Percentiles rank a stretch among this genome's conserved stretches.
phyloP scores from a whole-genome alignment of 257 asterid species.

The Ballota nigra region DNA sequence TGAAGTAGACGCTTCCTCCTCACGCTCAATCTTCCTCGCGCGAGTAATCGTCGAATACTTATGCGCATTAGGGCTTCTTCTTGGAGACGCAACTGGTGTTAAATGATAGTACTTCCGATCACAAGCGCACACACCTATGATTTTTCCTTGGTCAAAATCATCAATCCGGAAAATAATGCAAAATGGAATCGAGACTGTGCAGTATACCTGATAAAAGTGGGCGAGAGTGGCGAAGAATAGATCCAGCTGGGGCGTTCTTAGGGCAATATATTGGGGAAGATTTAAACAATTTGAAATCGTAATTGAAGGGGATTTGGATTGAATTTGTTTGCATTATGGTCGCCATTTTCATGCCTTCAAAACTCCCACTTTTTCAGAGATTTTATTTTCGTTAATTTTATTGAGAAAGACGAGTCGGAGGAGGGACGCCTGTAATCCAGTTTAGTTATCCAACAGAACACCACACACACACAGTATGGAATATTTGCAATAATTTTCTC shows the following conservation, averaged over 20 bases:
- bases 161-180: background rate
- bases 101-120: slow-evolving; percentile 21
- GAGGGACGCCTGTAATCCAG: too few relatives aligned
- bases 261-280: slow-evolving; percentile 35
- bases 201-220: slow-evolving; percentile 40
- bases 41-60: slow-evolving; percentile 31
- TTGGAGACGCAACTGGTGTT: background rate
- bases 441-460: too few relatives aligned
- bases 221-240: slow-evolving; percentile 37
- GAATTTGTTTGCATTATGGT: slow-evolving; percentile 37
- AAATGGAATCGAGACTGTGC: background rate
- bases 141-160: too few relatives aligned
- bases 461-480: too few relatives aligned
- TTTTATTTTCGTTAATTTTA: too few relatives aligned
- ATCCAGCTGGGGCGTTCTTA: slow-evolving; percentile 39
- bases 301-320: slow-evolving; percentile 31
- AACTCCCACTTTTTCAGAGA: background rate
- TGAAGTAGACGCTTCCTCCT: slow-evolving; percentile 54
- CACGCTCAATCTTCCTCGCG: slow-evolving; percentile 62
- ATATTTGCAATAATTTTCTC: too few relatives aligned
- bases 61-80: slow-evolving; percentile 16
- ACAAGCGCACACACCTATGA: slow-evolving; percentile 45
- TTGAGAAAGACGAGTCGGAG: too few relatives aligned
- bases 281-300: slow-evolving; percentile 33
- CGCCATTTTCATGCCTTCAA: slow-evolving; percentile 54